Percentiles rank a stretch among this genome's conserved stretches.
These are phyloP conservation scores for Yarrowia deformans DNA, from an alignment of 805 yeast genomes.

Conservation along the genomic window DNA sequence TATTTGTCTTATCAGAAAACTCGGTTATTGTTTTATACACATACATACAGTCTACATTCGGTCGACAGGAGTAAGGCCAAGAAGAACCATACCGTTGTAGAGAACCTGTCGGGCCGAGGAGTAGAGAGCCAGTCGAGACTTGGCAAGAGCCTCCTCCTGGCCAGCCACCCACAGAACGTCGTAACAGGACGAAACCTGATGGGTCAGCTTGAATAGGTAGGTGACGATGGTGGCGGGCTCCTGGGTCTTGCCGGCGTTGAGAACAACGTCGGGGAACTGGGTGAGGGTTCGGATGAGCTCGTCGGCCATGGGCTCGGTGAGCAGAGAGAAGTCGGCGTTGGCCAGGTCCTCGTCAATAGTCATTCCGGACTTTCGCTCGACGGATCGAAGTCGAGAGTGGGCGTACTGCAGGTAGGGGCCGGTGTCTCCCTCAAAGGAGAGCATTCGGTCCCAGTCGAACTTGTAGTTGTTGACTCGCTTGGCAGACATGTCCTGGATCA, in stretches of 20 bases:
- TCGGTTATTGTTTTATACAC: no score
- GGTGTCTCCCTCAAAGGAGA: conserved; percentile 98
- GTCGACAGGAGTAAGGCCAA: conserved; percentile 97
- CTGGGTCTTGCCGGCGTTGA: conserved; percentile 79
- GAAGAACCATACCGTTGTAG: conserved; percentile 83
- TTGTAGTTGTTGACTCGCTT: conserved; percentile 96
- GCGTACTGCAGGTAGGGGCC: conserved; percentile 99
- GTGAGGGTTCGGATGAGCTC: conserved; percentile 78
- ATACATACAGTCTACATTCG: conserved; percentile 75
- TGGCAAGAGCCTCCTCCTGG: conserved; percentile 83
- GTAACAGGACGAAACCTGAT: conserved; percentile 94
- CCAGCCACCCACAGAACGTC: conserved; percentile 97
- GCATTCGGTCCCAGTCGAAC: conserved; percentile 98
- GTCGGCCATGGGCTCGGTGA: conserved; percentile 74
- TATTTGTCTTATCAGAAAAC: no score
- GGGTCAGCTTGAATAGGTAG: conserved; percentile 88
- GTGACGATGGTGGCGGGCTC: conserved; percentile 97
- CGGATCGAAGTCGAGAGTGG: conserved; percentile 94
- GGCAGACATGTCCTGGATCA: conserved; percentile 99
- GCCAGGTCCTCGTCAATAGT: conserved; percentile 47
- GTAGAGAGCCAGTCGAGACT: conserved; percentile 91
- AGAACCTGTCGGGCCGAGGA: conserved; percentile 88
- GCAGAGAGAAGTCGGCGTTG: conserved; percentile 63
- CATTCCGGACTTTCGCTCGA: conserved; percentile 78
- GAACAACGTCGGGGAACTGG: conserved; percentile 89